These are phyloP conservation scores for Triticum aestivum DNA, from an alignment of 176 grass and related monocot genomes.

Conservation along the genomic window DNA sequence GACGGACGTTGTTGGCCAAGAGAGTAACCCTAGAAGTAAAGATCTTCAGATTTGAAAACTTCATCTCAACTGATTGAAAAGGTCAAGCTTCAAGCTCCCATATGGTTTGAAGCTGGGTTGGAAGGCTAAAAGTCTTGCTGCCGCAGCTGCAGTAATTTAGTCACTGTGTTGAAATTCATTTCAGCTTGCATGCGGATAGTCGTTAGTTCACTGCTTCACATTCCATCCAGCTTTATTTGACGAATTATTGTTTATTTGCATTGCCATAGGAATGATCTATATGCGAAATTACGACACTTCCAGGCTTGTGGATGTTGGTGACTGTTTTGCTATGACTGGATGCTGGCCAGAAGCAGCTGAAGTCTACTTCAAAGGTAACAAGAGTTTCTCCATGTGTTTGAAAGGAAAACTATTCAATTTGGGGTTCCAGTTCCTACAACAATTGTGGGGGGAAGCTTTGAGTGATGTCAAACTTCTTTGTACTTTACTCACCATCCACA, in stretches of 20 bases:
- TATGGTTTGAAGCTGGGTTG: no score
- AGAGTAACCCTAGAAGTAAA: background rate
- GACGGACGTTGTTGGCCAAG: background rate
- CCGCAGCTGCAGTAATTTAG: no score
- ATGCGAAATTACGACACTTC: slow-evolving; percentile 58
- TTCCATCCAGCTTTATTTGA: no score
- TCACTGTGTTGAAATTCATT: background rate
- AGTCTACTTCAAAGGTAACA: slow-evolving; percentile 55
- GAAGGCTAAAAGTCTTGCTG: no score
- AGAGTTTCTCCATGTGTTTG: slow-evolving; percentile 49
- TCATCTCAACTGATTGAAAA: no score
- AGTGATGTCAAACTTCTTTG: no score
- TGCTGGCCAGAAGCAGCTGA: slow-evolving; percentile 53
- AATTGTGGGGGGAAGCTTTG: slow-evolving; percentile 30
- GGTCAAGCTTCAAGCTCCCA: no score
- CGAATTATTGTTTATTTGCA: background rate
- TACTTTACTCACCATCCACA: no score
- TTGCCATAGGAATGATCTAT: slow-evolving; percentile 52
- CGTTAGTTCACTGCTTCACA: no score
- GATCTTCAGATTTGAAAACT: background rate
- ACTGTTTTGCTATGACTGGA: slow-evolving; percentile 49
- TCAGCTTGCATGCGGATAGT: no score
- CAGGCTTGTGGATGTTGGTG: slow-evolving; percentile 57
- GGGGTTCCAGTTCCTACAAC: slow-evolving; percentile 39
- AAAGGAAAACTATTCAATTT: slow-evolving; percentile 43